Evolutionary conservation across 805 yeast genomes (phyloP).

Genomic region (Metschnikowia peoriensis): DNA sequence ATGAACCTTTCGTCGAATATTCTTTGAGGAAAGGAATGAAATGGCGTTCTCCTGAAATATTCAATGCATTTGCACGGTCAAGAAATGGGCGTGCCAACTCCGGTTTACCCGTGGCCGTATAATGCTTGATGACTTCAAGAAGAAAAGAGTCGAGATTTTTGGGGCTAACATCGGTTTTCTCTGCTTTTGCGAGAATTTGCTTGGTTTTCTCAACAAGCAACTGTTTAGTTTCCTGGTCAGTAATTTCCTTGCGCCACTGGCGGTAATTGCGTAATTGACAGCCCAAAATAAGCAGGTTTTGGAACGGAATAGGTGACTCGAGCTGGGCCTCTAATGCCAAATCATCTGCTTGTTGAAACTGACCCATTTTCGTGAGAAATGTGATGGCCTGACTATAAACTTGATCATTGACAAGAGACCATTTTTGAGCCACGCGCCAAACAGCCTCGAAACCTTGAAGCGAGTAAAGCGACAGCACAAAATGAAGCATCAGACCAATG

Average conservation of each 20-base stretch:
- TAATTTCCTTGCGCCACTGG: conserved; percentile 24
- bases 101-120: conserved; percentile 17
- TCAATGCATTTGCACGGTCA: conserved; percentile 16
- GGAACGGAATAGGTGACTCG: conserved; percentile 29
- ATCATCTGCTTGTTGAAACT: conserved; percentile 33
- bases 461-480: conserved; percentile 22
- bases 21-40: conserved; percentile 31
- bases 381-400: conserved; percentile 28
- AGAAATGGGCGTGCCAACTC: conserved; percentile 24
- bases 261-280: conserved; percentile 31
- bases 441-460: conserved; percentile 21
- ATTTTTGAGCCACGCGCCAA: conserved; percentile 18
- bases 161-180: conserved; percentile 4
- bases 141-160: conserved; percentile 17
- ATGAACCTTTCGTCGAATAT: conserved; percentile 17
- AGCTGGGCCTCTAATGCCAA: conserved; percentile 31
- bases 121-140: conserved; percentile 28
- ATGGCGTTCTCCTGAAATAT: conserved; percentile 24
- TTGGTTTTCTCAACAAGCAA: conserved; percentile 12
- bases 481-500: conserved; percentile 21
- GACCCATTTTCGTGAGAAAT: conserved; percentile 30
- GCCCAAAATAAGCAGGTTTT: conserved; percentile 25
- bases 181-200: conserved; percentile 16
- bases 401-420: conserved; percentile 21
- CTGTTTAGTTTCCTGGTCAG: conserved; percentile 8